Percentiles rank a stretch among this genome's conserved stretches.
Conservation (phyloP, 2,329 filamentous ascomycete genomes). For the Bipolaris zeicola region DNA sequence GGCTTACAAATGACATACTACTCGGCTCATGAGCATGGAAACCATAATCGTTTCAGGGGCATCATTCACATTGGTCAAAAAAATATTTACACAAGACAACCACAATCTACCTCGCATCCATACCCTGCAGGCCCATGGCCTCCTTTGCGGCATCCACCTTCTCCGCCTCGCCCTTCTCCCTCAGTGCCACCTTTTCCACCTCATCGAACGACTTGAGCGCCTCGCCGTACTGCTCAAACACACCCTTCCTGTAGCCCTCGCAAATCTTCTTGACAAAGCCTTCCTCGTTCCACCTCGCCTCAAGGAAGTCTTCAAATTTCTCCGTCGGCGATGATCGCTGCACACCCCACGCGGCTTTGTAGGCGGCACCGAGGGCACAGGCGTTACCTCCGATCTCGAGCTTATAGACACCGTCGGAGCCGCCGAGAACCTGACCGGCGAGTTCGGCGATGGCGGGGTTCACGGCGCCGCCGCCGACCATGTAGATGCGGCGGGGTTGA, state of each 20-base stretch:
- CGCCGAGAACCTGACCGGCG: conserved; percentile 86
- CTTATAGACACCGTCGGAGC: conserved; percentile 86
- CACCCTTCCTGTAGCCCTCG: conserved; percentile 74
- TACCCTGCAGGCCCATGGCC: conserved; percentile 10
- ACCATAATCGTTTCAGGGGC: background rate
- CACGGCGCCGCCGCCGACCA: conserved; percentile 88
- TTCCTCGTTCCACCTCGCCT: conserved; percentile 81
- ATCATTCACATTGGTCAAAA: background rate
- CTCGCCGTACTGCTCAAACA: conserved; percentile 78
- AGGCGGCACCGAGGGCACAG: conserved; percentile 89
- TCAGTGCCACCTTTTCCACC: conserved; percentile 13
- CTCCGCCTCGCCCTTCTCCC: conserved; percentile 10
- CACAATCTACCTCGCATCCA: conserved; percentile 1
- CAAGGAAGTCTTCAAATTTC: conserved; percentile 88
- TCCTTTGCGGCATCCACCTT: conserved; percentile 6
- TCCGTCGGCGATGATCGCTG: conserved; percentile 66
- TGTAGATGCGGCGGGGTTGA: conserved; percentile 87
- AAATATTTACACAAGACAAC: background rate
- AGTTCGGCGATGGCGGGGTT: conserved; percentile 89
- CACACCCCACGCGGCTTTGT: conserved; percentile 93
- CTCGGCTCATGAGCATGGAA: too few relatives aligned
- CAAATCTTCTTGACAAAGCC: conserved; percentile 82
- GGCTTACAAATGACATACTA: too few relatives aligned
- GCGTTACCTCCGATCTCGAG: conserved; percentile 95
- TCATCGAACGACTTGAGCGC: conserved; percentile 71